A percentile compares a stretch with the other conserved stretches of the same genome.
phyloP scores from a whole-genome alignment of 108 stramenopile genomes.

The Cyclotella atomus region DNA sequence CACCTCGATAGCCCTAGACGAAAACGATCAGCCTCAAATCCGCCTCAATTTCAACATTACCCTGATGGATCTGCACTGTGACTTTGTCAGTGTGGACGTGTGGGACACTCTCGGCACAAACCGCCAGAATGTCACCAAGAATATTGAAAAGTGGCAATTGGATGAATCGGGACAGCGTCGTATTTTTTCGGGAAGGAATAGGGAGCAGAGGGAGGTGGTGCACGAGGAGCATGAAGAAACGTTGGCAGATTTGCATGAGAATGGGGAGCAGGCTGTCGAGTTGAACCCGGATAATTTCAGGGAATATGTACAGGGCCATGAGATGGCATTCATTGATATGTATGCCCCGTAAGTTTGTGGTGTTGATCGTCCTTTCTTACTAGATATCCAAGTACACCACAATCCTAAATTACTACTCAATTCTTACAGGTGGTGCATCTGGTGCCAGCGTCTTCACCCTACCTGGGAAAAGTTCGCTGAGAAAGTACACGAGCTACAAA shows the following conservation, averaged over 20 bases:
- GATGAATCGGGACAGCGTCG: slow-evolving; percentile 78
- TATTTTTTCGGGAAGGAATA: slow-evolving; percentile 93
- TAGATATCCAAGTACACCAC: background rate
- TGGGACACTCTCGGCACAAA: slow-evolving; percentile 95
- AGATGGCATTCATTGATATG: slow-evolving; percentile 89
- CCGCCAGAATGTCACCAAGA: slow-evolving; percentile 95
- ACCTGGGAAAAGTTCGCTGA: slow-evolving; percentile 96
- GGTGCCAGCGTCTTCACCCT: slow-evolving; percentile 97
- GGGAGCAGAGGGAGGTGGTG: slow-evolving; percentile 82
- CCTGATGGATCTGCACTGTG: slow-evolving; percentile 90
- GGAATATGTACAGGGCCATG: slow-evolving; percentile 61
- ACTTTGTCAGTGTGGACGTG: slow-evolving; percentile 90
- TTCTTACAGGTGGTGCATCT: slow-evolving; percentile 69
- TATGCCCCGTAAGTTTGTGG: slow-evolving; percentile 88
- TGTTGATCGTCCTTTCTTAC: slow-evolving; percentile 39
- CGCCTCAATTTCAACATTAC: slow-evolving; percentile 95
- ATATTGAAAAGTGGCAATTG: slow-evolving; percentile 98
- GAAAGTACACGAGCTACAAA: slow-evolving; percentile 62
- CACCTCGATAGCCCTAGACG: slow-evolving; percentile 89
- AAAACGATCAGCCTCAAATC: slow-evolving; percentile 86
- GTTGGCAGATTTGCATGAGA: slow-evolving; percentile 82
- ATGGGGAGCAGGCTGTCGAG: slow-evolving; percentile 75
- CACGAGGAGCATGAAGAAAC: slow-evolving; percentile 90
- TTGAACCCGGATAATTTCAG: slow-evolving; percentile 65
- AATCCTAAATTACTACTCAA: background rate